Evolutionary conservation across 257 asterid genomes (phyloP).

Genomic region (Plantago elongata): DNA sequence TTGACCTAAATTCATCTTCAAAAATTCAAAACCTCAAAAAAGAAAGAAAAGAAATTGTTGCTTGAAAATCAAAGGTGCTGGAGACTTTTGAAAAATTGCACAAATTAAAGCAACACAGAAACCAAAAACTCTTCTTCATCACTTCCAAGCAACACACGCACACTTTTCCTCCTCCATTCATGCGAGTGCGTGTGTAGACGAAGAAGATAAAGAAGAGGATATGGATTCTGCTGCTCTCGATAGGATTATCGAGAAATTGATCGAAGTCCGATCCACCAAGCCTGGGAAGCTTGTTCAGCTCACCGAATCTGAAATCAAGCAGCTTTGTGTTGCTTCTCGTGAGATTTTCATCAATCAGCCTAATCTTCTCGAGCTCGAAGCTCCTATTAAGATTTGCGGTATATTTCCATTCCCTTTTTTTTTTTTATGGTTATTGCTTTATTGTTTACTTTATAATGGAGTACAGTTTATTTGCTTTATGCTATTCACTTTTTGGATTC

Average conservation of each 20-base stretch:
- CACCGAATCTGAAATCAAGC: constrained; percentile 82
- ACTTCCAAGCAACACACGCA: no score
- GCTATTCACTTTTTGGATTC: not conserved
- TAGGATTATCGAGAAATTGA: constrained; percentile 64
- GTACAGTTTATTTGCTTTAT: not conserved
- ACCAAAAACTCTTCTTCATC: not conserved
- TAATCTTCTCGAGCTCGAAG: constrained; percentile 89
- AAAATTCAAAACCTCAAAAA: constrained; percentile 16
- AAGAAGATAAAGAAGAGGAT: not conserved
- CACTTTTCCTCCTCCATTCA: constrained; percentile 22
- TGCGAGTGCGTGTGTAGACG: constrained; percentile 23
- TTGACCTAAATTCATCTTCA: not conserved
- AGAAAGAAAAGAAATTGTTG: not conserved
- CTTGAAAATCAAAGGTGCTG: constrained; percentile 4
- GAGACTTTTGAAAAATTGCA: constrained; percentile 21
- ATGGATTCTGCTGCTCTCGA: constrained; percentile 74
- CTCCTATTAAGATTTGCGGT: constrained; percentile 98
- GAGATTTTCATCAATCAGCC: constrained; percentile 76
- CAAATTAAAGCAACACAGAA: constrained; percentile 16
- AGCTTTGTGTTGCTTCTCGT: constrained; percentile 71
- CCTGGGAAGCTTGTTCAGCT: constrained; percentile 88
- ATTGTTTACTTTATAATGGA: constrained; percentile 3
- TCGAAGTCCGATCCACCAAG: constrained; percentile 83
- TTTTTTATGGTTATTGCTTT: not conserved
- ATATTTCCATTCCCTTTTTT: constrained; percentile 4